These are phyloP conservation scores for Kwoniella mangroviensis DNA, from an alignment of 768 basidiomycete genomes.

Conservation along the genomic window DNA sequence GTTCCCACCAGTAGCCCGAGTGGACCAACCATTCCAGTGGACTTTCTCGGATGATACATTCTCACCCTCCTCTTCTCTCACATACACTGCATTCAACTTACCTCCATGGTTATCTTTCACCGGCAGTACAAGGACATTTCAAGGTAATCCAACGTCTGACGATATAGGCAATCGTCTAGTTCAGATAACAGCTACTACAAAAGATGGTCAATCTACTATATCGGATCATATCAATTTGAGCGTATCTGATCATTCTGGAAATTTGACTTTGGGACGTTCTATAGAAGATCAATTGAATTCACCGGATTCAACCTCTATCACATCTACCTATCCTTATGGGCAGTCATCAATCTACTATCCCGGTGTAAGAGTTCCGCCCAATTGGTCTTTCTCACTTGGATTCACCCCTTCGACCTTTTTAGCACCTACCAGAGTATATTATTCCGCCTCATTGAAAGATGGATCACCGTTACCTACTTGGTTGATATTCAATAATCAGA, in stretches of 20 bases:
- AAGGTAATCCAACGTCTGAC: conserved; percentile 66
- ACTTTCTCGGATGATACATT: conserved; percentile 72
- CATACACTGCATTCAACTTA: conserved; percentile 65
- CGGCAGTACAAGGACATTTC: conserved; percentile 64
- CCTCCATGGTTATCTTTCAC: conserved; percentile 81
- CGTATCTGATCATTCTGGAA: conserved; percentile 48
- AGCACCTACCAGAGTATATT: conserved; percentile 63
- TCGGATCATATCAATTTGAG: conserved; percentile 60
- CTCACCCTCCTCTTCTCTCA: conserved; percentile 58
- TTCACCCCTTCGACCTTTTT: conserved; percentile 70
- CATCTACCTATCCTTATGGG: conserved; percentile 71
- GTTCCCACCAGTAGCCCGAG: conserved; percentile 75
- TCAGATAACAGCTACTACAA: conserved; percentile 67
- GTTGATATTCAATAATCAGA: conserved; percentile 71
- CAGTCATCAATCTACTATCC: conserved; percentile 61
- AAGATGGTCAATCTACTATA: conserved; percentile 60
- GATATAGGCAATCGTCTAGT: conserved; percentile 67
- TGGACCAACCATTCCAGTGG: conserved; percentile 70
- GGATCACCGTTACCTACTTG: conserved; percentile 76
- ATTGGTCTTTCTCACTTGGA: conserved; percentile 91
- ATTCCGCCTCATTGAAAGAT: conserved; percentile 68
- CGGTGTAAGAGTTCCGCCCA: conserved; percentile 71
- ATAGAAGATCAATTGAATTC: conserved; percentile 70
- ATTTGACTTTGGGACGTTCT: conserved; percentile 66
- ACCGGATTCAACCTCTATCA: conserved; percentile 66